These are phyloP conservation scores for Flaveria sonorensis DNA, from an alignment of 129 eudicot genomes.

Conservation along the genomic window DNA sequence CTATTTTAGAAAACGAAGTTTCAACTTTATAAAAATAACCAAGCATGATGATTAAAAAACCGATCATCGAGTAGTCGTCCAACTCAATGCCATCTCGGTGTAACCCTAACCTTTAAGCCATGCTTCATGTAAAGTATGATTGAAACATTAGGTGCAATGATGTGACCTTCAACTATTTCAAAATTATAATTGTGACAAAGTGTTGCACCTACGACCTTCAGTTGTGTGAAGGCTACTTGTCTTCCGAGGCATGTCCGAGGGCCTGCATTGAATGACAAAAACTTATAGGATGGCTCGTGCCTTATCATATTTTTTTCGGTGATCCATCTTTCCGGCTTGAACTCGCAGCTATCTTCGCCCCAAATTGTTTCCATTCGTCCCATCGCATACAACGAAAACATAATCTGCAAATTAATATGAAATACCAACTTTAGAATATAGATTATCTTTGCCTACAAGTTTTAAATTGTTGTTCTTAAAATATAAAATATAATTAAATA, in stretches of 20 bases:
- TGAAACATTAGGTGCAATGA: conserved; percentile 55
- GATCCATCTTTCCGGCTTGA: conserved; percentile 79
- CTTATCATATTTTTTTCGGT: conserved; percentile 46
- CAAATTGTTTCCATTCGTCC: conserved; percentile 71
- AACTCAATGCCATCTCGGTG: conserved; percentile 49
- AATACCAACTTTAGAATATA: background rate
- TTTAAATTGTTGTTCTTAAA: background rate
- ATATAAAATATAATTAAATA: background rate
- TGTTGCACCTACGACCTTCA: conserved; percentile 57
- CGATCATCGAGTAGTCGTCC: background rate
- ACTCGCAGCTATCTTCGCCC: conserved; percentile 65
- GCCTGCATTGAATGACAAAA: conserved; percentile 71
- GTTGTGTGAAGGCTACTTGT: conserved; percentile 62
- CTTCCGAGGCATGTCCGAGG: conserved; percentile 75
- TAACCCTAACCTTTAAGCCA: conserved; percentile 60
- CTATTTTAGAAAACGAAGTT: background rate
- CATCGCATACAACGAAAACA: conserved; percentile 66
- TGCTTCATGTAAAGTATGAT: conserved; percentile 65
- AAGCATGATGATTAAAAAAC: background rate
- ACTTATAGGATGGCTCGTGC: conserved; percentile 73
- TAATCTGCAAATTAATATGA: conserved; percentile 18
- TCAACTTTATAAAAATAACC: background rate
- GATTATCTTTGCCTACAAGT: background rate
- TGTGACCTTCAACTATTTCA: conserved; percentile 49
- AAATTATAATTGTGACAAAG: conserved; percentile 51